Conservation (phyloP, 495 filamentous ascomycete genomes). For the Podospora pseudoanserina region DNA sequence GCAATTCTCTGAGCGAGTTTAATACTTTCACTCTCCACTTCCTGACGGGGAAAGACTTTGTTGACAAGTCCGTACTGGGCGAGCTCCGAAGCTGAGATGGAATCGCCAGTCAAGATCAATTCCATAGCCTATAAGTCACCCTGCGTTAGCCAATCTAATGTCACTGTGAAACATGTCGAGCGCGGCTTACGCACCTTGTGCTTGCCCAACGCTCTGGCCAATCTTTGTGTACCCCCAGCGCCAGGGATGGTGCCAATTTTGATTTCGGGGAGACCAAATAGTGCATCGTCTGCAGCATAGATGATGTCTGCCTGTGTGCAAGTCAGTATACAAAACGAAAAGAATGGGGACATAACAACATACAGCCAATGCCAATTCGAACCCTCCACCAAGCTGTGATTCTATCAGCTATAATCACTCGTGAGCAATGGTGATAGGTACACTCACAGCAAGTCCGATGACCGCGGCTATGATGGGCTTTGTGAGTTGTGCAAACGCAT, state of each 20-base stretch:
- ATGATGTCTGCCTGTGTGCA: conserved; percentile 40
- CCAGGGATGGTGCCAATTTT: conserved; percentile 44
- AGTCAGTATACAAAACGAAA: conserved; percentile 6
- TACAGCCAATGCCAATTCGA: conserved; percentile 35
- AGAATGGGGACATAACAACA: conserved; percentile 1
- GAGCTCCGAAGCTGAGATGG: not conserved
- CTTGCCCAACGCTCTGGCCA: conserved; percentile 40
- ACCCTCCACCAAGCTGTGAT: conserved; percentile 35
- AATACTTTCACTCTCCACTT: not conserved
- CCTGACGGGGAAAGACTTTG: not conserved
- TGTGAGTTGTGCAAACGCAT: conserved; percentile 28
- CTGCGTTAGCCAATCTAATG: no score
- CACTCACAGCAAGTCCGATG: conserved; percentile 31
- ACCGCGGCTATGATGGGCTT: conserved; percentile 39
- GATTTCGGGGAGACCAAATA: conserved; percentile 44
- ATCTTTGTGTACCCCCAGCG: conserved; percentile 42
- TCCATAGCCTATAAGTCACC: conserved; percentile 9
- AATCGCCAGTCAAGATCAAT: conserved; percentile 6
- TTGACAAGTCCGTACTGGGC: not conserved
- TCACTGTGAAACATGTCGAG: no score
- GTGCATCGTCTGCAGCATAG: conserved; percentile 30
- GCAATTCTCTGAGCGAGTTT: not conserved
- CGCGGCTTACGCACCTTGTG: conserved; percentile 25
- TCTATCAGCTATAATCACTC: not conserved
- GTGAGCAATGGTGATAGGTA: not conserved